Conservation (phyloP, 805 yeast species). For the Jamesozyma jinghongensis region DNA sequence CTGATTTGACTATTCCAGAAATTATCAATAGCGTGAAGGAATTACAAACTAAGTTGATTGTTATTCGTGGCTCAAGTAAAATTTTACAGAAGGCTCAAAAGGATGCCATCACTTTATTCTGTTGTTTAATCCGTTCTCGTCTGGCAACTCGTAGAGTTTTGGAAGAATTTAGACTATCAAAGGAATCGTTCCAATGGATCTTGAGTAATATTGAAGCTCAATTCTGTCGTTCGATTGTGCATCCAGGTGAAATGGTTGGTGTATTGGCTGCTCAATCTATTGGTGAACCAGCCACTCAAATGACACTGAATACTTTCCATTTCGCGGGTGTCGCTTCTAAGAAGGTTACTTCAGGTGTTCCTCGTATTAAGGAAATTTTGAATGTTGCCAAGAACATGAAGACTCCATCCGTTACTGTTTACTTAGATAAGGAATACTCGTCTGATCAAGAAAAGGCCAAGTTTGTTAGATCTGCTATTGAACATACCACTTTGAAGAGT, state of each 20-base stretch:
- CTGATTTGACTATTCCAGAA: constrained; percentile 80
- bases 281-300: constrained; percentile 97
- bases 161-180: constrained; percentile 79
- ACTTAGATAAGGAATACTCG: constrained; percentile 69
- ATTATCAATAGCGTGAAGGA: constrained; percentile 63
- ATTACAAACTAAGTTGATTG: constrained; percentile 56
- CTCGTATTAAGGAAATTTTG: constrained; percentile 94
- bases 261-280: constrained; percentile 95
- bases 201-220: constrained; percentile 89
- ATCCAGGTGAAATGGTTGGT: constrained; percentile 99
- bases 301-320: constrained; percentile 96
- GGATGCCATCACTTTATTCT: constrained; percentile 84
- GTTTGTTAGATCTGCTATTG: constrained; percentile 91
- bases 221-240: constrained; percentile 82
- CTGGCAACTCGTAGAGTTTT: constrained; percentile 83
- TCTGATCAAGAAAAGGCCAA: constrained; percentile 90
- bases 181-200: constrained; percentile 91
- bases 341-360: constrained; percentile 95
- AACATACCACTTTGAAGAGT: constrained; percentile 88
- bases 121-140: constrained; percentile 86
- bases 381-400: constrained; percentile 97
- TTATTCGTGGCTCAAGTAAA: constrained; percentile 73
- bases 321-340: constrained; percentile 96
- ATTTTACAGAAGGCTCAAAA: constrained; percentile 78
- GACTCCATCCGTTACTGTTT: constrained; percentile 99